Evolutionary conservation across 2,329 filamentous ascomycete genomes (phyloP), one percentile per base, ranked within the genome.

Genomic region (Aspergillus niger): DNA sequence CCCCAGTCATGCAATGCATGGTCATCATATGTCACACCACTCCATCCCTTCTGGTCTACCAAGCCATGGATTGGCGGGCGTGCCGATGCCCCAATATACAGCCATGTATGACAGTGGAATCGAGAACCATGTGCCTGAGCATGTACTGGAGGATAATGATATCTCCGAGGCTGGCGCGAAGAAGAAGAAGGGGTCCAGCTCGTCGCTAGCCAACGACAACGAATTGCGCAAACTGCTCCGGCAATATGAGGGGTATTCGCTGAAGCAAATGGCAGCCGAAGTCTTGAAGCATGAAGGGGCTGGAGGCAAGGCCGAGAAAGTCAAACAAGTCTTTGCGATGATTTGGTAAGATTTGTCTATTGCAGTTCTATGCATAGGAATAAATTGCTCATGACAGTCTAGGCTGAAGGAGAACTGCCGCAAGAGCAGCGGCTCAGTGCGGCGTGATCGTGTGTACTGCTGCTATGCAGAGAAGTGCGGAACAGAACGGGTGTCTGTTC

Each of bases 391-490:
- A 72, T 58, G 20, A 41, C 17, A 22, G 22, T 38, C 55, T 63
- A 82, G 80, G 80, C 66, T 82, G 65, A 77, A 76, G 61, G 79
- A 81, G 63, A 81, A 79, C 56, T 81, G 79, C 59, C 72, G 76
- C 50, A 80, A 78, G 68, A 79, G 76, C 58, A 77, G 68, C 62
- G 77, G 77, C 17, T 97, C 95, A 5, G 94, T 98, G 0, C 92
- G 95, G 6, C 85, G 95, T 69, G 95, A 95, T 65, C 86, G 94
- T 61, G 95, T 99, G 2, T 99, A 98, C 76, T 92, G 93, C 62
- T 93, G 93, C 74, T 99, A 99, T 76, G 95, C 94, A 51, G 92
- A 91, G 26, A 88, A 91, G 64, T 99, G 95, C 76, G 93, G 91
- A 47, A 96, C 90, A 5, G 93, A 98, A 73, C 88, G 93, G 72